A percentile compares a stretch with the other conserved stretches of the same genome.
phyloP scores from a whole-genome alignment of 306 rosid genomes.

The Cucumis sativus region Cucumber_9930_V3 NC_026658.2:7229501-7230000 shows the following conservation, averaged over 20 bases:
- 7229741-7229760: conserved; percentile 88
- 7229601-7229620: conserved; percentile 80
- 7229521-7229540: conserved; percentile 97
- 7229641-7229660: conserved; percentile 96
- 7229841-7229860: conserved; percentile 96
- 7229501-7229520: conserved; percentile 87
- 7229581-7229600: conserved; percentile 99
- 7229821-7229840: conserved; percentile 97
- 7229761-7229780: conserved; percentile 86
- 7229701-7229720: conserved; percentile 99
- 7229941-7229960: conserved; percentile 95
- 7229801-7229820: conserved; percentile 85
- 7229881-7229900: conserved; percentile 96
- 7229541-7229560: conserved; percentile 88
- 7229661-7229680: conserved; percentile 91
- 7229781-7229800: conserved; percentile 91
- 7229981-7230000: conserved; percentile 83
- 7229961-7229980: conserved; percentile 85
- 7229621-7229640: conserved; percentile 59
- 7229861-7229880: conserved; percentile 79
- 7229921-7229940: conserved; percentile 88
- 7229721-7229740: conserved; percentile 85
- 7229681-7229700: conserved; percentile 91
- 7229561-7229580: conserved; percentile 86
- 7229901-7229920: conserved; percentile 96